phyloP scores from a whole-genome alignment of 345 rosid genomes.

The Acer yangbiense region DNA sequence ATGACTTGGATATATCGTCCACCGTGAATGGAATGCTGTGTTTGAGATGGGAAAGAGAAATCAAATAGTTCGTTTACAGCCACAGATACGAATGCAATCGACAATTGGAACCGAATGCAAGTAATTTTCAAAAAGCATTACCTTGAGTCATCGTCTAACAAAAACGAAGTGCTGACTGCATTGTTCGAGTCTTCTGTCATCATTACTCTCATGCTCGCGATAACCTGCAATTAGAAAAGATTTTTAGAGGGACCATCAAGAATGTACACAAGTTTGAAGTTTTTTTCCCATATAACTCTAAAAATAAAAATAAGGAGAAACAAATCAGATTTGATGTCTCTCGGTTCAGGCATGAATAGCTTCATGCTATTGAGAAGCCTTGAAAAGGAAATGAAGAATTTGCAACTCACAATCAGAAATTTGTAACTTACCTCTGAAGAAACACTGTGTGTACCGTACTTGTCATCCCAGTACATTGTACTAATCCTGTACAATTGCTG shows the following conservation, averaged over 20 bases:
- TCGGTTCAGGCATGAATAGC: too few species aligned
- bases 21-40: slow-evolving; percentile 90
- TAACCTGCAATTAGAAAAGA: slow-evolving; percentile 55
- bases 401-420: background rate
- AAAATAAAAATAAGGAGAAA: background rate
- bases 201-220: slow-evolving; percentile 68
- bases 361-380: too few species aligned
- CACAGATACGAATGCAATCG: background rate
- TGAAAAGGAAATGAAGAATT: background rate
- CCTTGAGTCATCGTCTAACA: slow-evolving; percentile 94
- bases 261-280: background rate
- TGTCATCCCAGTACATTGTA: slow-evolving; percentile 98
- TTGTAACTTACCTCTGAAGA: slow-evolving; percentile 76
- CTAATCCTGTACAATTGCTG: slow-evolving; percentile 91
- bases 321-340: background rate
- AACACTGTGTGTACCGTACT: slow-evolving; percentile 89
- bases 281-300: background rate
- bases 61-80: slow-evolving; percentile 2
- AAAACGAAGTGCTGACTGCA: slow-evolving; percentile 72
- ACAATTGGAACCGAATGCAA: background rate
- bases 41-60: background rate
- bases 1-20: slow-evolving; percentile 85
- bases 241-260: background rate
- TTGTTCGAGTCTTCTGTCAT: slow-evolving; percentile 71
- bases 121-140: slow-evolving; percentile 20